Base-by-base conservation (phyloP, 768 basidiomycete genomes). In the Piloderma croceum region DNA sequence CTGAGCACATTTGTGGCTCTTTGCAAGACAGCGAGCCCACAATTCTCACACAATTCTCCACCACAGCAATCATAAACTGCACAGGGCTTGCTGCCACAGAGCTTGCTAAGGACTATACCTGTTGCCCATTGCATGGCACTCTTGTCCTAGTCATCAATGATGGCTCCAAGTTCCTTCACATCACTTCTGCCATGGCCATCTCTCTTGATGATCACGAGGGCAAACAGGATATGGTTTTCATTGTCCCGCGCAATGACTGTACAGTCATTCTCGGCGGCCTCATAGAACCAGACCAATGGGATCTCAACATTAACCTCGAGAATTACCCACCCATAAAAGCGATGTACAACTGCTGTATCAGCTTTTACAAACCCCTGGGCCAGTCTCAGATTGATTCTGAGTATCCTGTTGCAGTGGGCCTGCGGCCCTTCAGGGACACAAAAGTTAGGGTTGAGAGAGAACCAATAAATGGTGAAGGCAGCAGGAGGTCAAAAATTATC, bases 71-170 rank as follows among this genome's bases (percentile, higher is more conserved):
- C 43, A 56, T 69, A 35, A 61, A 69, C 45, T 59, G 59, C 19
- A 62, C 62, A 4, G 67, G 66, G 5, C 56, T 69, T 20, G 52
- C 55, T 5, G 53, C 57, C 12, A 43, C 48, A 13, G 51, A 59
- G 21, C 56, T 63, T 21, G 66, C 64, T 0, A 56, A 49, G 7
- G 67, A 69, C 47, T 35, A 48, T 22, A 56, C 52, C 3, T 56
- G 59, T 5, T 63, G 62, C 45, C 66, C 65, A 10, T 58, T 67
- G 6, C 61, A 66, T 6, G 67, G 67, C 4, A 65, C 60, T 6
- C 57, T 63, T 27, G 53, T 65, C 21, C 58, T 60, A 11, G 58
- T 65, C 12, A 45, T 67, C 35, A 66, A 63, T 45, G 57, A 62
- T 18, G 66, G 67, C 3, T 51, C 46, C 19, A 53, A 55, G 34